Evolutionary conservation across 331 rosid species (phyloP).

Genomic region (Erythrophleum ivorense): DNA sequence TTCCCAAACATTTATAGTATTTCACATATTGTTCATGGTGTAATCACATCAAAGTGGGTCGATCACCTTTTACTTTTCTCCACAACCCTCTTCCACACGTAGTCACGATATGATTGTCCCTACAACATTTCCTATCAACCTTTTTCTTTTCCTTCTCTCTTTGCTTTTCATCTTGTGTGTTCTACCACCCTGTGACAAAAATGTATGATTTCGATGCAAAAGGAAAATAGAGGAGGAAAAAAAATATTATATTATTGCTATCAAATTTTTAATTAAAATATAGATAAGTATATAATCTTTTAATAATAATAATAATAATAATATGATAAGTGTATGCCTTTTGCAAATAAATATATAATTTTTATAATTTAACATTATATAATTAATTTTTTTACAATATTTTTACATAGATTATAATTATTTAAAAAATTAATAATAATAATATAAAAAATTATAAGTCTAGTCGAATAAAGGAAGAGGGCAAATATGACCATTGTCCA

Average conservation of each 20-base stretch:
- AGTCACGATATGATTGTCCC: constrained; percentile 5
- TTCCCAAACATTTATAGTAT: background rate
- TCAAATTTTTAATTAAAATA: background rate
- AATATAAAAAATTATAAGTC: background rate
- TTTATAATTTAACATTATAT: no score
- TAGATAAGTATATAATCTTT: background rate
- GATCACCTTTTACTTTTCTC: constrained; percentile 16
- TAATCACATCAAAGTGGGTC: constrained; percentile 6
- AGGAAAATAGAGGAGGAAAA: background rate
- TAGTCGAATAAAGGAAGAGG: background rate
- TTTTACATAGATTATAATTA: no score
- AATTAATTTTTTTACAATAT: no score
- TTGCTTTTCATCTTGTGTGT: background rate
- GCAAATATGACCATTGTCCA: constrained; percentile 13
- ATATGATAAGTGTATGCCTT: background rate
- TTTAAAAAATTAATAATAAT: no score
- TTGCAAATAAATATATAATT: background rate
- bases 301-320: background rate
- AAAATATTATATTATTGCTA: background rate
- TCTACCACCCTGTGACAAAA: background rate
- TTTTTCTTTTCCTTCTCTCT: constrained; percentile 1
- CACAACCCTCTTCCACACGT: constrained; percentile 4
- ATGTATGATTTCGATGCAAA: constrained; percentile 16
- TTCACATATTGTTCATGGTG: background rate
- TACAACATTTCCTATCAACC: constrained; percentile 19